A percentile compares a stretch with the other conserved stretches of the same genome.
Evolutionary conservation across 2,329 filamentous ascomycete species (phyloP).

Genomic region (Lasiodiplodia gonubiensis): DNA sequence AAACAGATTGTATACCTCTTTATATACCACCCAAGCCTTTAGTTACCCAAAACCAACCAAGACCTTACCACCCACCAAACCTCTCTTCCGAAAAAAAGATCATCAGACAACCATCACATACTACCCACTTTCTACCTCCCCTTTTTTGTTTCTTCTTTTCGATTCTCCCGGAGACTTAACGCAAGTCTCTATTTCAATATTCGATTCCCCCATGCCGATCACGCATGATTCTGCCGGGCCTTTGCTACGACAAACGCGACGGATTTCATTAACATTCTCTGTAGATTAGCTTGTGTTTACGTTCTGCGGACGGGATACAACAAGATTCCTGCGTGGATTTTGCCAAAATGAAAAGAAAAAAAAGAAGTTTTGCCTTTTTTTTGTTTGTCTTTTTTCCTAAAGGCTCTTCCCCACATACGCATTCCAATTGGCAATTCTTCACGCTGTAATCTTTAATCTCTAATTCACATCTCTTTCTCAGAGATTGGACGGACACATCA

Average conservation of each 20-base stretch:
- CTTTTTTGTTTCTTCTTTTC: background rate
- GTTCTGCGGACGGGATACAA: constrained; percentile 1
- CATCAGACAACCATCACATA: constrained; percentile 6
- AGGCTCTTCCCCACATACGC: background rate
- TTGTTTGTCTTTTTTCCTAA: background rate
- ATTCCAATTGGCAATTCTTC: background rate
- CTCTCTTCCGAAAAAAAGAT: background rate
- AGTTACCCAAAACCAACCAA: constrained; percentile 24
- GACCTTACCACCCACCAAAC: constrained; percentile 19
- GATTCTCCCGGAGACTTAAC: constrained; percentile 2
- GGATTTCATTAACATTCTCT: constrained; percentile 24
- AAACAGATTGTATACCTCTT: constrained; percentile 25
- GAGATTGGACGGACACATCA: background rate
- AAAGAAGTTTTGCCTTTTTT: constrained; percentile 13
- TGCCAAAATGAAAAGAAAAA: constrained; percentile 10
- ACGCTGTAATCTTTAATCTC: constrained; percentile 1
- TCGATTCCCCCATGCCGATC: background rate
- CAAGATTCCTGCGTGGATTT: constrained; percentile 13
- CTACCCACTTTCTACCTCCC: background rate
- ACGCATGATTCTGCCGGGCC: constrained; percentile 15
- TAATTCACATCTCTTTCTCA: background rate
- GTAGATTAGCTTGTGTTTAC: constrained; percentile 17
- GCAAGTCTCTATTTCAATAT: background rate
- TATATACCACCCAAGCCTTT: constrained; percentile 23
- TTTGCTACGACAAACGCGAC: constrained; percentile 9